phyloP scores from a whole-genome alignment of 441 rosid genomes.

The Euphorbia schlechtendalii region DNA sequence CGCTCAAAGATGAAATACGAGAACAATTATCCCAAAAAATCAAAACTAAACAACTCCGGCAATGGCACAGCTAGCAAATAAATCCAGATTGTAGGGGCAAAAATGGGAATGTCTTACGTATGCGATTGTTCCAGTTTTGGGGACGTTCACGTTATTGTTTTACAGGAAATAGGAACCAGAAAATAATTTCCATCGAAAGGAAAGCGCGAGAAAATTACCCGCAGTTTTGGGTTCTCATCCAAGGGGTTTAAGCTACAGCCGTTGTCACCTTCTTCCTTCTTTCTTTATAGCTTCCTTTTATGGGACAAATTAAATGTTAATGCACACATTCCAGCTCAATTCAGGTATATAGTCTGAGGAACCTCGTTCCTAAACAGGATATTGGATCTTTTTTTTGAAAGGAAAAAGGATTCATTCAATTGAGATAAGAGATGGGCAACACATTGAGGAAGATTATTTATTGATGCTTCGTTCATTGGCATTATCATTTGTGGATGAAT shows the following conservation, averaged over 20 bases:
- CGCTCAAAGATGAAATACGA: background rate
- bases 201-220: slow-evolving; percentile 23
- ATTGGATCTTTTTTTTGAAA: slow-evolving; percentile 17
- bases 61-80: background rate
- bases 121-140: slow-evolving; percentile 10
- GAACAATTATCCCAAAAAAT: background rate
- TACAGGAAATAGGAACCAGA: slow-evolving; percentile 5
- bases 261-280: slow-evolving; percentile 19
- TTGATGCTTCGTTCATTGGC: slow-evolving; percentile 17
- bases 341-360: background rate
- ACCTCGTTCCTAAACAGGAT: slow-evolving; percentile 1
- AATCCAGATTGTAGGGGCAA: slow-evolving; percentile 1
- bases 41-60: background rate
- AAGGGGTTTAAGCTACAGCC: slow-evolving; percentile 24
- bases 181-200: background rate
- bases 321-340: background rate
- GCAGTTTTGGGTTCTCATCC: slow-evolving; percentile 11
- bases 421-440: slow-evolving; percentile 10
- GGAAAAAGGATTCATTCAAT: too few relatives aligned
- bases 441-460: too few relatives aligned
- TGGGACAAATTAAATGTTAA: background rate
- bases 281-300: slow-evolving; percentile 13
- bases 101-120: background rate
- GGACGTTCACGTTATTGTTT: slow-evolving; percentile 35
- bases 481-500: slow-evolving; percentile 12